Percentiles rank a stretch among this genome's conserved stretches.
phyloP scores from a whole-genome alignment of 805 yeast species.

The Saturnispora kantuleensis region DNA sequence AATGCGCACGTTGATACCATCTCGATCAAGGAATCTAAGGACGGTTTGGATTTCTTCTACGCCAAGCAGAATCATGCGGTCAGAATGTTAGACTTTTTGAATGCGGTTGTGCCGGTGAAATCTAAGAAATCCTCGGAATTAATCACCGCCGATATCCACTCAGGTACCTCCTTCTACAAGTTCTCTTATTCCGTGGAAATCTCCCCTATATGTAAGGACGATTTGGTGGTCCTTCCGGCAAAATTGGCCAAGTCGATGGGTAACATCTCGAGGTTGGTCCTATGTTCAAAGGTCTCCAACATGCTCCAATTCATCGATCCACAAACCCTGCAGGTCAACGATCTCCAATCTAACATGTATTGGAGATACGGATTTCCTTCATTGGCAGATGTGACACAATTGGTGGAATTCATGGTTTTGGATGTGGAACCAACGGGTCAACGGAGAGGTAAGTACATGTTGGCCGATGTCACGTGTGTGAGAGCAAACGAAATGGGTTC shows the following conservation, averaged over 20 bases:
- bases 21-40: constrained; percentile 84
- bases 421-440: constrained; percentile 91
- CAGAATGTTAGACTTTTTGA: constrained; percentile 85
- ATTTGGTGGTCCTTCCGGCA: constrained; percentile 83
- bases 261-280: constrained; percentile 66
- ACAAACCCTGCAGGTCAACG: constrained; percentile 65
- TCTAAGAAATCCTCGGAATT: constrained; percentile 82
- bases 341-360: constrained; percentile 57
- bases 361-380: constrained; percentile 80
- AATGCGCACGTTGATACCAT: constrained; percentile 91
- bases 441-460: constrained; percentile 62
- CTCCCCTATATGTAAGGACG: constrained; percentile 95
- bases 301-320: constrained; percentile 84
- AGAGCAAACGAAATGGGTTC: constrained; percentile 87
- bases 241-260: constrained; percentile 79
- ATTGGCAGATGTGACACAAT: constrained; percentile 62
- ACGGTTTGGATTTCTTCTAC: constrained; percentile 92
- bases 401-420: constrained; percentile 79
- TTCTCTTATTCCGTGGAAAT: constrained; percentile 89
- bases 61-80: constrained; percentile 83
- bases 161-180: constrained; percentile 80
- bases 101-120: constrained; percentile 76
- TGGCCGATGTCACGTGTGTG: constrained; percentile 89
- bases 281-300: constrained; percentile 80
- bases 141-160: constrained; percentile 84